These are phyloP conservation scores for Albophoma yamanashiensis DNA, from an alignment of 2,329 filamentous ascomycete genomes.

Conservation along the genomic window DNA sequence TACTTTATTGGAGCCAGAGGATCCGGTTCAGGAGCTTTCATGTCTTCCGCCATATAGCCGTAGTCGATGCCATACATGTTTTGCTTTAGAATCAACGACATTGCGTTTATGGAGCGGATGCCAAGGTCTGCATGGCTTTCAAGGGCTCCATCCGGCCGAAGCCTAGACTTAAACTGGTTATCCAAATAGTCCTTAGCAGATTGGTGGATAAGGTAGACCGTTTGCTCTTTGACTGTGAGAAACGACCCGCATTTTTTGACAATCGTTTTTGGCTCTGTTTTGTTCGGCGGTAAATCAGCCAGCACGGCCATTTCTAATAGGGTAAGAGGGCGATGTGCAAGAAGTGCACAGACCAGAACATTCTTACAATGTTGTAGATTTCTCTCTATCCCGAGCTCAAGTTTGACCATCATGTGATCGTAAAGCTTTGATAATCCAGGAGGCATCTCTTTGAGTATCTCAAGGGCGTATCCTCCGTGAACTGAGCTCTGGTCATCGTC, in stretches of 20 bases:
- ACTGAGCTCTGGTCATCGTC: background rate
- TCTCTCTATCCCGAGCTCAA: background rate
- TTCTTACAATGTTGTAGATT: background rate
- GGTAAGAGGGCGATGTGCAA: background rate
- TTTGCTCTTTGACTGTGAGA: background rate
- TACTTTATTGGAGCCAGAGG: constrained; percentile 8
- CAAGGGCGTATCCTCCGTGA: background rate
- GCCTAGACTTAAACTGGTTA: background rate
- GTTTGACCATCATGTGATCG: background rate
- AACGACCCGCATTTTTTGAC: background rate
- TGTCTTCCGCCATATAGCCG: constrained; percentile 3
- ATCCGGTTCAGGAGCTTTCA: constrained; percentile 5
- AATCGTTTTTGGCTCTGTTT: background rate
- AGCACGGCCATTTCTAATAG: background rate
- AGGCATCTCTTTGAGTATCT: background rate
- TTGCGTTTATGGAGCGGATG: constrained; percentile 18
- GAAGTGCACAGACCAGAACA: background rate
- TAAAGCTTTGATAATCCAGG: background rate
- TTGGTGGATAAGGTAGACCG: background rate
- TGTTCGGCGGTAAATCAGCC: background rate
- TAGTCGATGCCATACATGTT: constrained; percentile 23
- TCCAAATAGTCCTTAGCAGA: background rate
- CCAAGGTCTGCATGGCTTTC: constrained; percentile 20
- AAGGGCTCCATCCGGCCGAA: constrained; percentile 17
- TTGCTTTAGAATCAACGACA: constrained; percentile 16